These are phyloP conservation scores for Leptodermis oblonga DNA, from an alignment of 257 asterid genomes.

Conservation along the genomic window DNA sequence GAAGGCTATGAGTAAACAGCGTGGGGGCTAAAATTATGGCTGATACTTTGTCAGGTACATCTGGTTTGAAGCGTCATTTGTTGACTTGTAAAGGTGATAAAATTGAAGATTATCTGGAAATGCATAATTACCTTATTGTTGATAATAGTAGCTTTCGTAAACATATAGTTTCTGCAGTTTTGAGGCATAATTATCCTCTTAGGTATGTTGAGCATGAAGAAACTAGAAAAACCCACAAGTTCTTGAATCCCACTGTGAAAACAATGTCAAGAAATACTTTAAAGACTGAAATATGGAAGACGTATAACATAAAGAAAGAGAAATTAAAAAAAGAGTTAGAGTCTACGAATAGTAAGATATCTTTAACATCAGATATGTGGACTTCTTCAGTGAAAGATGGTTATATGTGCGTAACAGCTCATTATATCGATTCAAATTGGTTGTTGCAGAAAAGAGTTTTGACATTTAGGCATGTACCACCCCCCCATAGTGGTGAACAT, in stretches of 20 bases:
- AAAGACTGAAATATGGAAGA: background rate
- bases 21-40: too few species aligned
- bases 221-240: background rate
- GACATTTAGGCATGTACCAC: background rate
- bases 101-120: too few species aligned
- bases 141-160: background rate
- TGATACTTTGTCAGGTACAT: too few species aligned
- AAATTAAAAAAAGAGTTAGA: background rate
- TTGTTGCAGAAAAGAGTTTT: background rate
- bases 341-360: background rate
- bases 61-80: too few species aligned
- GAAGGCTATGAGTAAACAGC: too few species aligned
- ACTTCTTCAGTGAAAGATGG: background rate
- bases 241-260: background rate
- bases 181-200: background rate
- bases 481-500: background rate
- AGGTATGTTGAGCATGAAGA: background rate
- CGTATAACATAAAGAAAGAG: background rate
- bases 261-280: background rate
- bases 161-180: background rate
- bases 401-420: background rate
- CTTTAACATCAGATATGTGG: background rate
- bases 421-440: background rate
- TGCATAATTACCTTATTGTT: too few species aligned
- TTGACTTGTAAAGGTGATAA: too few species aligned